Evolutionary conservation across 768 basidiomycete species (phyloP).

Genomic region (Leccinum uliginosum): DNA sequence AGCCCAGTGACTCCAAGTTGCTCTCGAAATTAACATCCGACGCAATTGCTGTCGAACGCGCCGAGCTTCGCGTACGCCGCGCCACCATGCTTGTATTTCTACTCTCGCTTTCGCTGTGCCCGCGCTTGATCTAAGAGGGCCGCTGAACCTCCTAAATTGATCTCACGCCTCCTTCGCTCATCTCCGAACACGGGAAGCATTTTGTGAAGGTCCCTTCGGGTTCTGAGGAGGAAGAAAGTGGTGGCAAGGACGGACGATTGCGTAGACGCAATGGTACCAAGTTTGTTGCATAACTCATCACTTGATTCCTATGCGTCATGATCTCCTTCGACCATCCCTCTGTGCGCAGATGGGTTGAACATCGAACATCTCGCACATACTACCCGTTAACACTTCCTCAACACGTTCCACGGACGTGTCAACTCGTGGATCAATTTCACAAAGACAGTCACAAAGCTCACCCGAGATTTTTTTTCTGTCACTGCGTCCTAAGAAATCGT

Average conservation of each 20-base stretch:
- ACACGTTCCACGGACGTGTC: too few species aligned
- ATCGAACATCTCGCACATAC: too few species aligned
- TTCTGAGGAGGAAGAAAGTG: neutral
- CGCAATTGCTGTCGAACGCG: conserved; percentile 44
- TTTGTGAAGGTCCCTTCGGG: neutral
- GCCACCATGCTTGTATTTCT: conserved; percentile 73
- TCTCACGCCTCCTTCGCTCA: conserved; percentile 52
- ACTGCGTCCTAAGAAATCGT: too few species aligned
- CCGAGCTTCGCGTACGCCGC: conserved; percentile 43
- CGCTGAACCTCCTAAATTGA: conserved; percentile 70
- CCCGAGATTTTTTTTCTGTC: too few species aligned
- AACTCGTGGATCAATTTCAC: too few species aligned
- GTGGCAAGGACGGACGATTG: neutral
- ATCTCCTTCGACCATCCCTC: too few species aligned
- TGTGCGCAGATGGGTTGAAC: too few species aligned
- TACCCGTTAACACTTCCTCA: too few species aligned
- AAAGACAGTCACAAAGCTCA: too few species aligned
- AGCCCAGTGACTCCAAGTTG: conserved; percentile 53
- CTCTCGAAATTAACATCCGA: conserved; percentile 42
- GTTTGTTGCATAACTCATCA: too few species aligned
- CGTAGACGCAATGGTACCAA: neutral
- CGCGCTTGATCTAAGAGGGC: conserved; percentile 62
- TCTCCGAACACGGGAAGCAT: conserved; percentile 48
- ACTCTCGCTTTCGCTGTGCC: conserved; percentile 50
- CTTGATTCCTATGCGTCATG: too few species aligned